Percentiles rank a stretch among this genome's conserved stretches.
Conservation (phyloP, 371 early-diverging fungal genomes). For the Blastocladiella emersonii region DNA sequence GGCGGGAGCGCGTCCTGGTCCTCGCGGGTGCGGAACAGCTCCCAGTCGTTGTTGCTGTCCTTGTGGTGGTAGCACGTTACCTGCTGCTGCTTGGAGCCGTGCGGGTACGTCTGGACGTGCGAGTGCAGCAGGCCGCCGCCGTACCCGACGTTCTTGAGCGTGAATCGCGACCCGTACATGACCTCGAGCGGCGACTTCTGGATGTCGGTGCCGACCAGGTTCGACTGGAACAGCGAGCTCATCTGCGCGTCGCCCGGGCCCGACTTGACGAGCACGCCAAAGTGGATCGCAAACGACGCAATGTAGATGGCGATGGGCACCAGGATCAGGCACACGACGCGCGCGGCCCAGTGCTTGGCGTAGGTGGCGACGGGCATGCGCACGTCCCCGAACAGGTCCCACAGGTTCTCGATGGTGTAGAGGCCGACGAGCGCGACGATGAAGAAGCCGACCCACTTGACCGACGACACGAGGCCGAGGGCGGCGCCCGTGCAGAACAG, state of each 20-base stretch:
- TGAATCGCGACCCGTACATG: slow-evolving; percentile 84
- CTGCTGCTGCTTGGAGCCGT: slow-evolving; percentile 90
- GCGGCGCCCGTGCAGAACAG: slow-evolving; percentile 75
- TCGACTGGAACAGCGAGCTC: slow-evolving; percentile 96
- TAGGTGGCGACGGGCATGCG: slow-evolving; percentile 55
- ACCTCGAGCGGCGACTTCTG: slow-evolving; percentile 70
- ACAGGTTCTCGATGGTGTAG: slow-evolving; percentile 88
- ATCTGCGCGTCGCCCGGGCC: slow-evolving; percentile 96
- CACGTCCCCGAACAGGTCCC: slow-evolving; percentile 78
- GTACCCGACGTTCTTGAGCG: slow-evolving; percentile 71
- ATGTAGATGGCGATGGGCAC: slow-evolving; percentile 83
- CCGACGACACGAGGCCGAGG: slow-evolving; percentile 66
- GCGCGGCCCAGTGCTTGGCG: slow-evolving; percentile 59
- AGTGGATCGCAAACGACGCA: slow-evolving; percentile 81
- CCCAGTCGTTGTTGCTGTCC: slow-evolving; percentile 95
- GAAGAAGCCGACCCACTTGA: slow-evolving; percentile 99
- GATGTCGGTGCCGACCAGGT: slow-evolving; percentile 72
- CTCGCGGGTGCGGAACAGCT: slow-evolving; percentile 24
- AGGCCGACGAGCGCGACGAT: slow-evolving; percentile 85
- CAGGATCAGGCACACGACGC: slow-evolving; percentile 66
- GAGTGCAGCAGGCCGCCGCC: slow-evolving; percentile 98
- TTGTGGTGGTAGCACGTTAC: slow-evolving; percentile 97
- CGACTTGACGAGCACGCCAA: slow-evolving; percentile 68
- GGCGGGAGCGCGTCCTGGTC: neutral
- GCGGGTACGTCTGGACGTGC: slow-evolving; percentile 86